These are phyloP conservation scores for Euphorbia celastroides DNA, from an alignment of 441 rosid species.

Conservation along the genomic window DNA sequence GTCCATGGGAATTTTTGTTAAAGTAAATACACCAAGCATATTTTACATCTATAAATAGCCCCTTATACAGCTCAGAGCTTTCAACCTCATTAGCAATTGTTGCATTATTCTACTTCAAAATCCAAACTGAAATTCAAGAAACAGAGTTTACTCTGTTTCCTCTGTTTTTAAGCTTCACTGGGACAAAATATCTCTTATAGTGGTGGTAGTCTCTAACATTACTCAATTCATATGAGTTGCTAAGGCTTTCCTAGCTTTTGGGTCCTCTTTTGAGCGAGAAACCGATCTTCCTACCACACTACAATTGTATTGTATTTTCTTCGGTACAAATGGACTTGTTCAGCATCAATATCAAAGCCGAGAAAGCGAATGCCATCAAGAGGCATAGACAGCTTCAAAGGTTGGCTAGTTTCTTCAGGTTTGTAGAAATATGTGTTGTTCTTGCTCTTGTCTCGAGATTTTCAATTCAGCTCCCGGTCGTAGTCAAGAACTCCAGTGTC, in stretches of 20 bases:
- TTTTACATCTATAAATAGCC: slow-evolving; percentile 27
- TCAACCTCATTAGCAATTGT: not conserved
- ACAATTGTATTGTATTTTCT: not conserved
- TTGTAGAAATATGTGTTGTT: slow-evolving; percentile 48
- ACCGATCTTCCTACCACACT: not conserved
- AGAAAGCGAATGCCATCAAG: slow-evolving; percentile 49
- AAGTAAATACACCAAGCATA: not conserved
- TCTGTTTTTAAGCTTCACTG: slow-evolving; percentile 16
- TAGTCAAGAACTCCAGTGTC: slow-evolving; percentile 52
- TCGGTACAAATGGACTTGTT: slow-evolving; percentile 47
- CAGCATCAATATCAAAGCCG: slow-evolving; percentile 33
- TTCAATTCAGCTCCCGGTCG: slow-evolving; percentile 38
- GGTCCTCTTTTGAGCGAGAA: slow-evolving; percentile 36
- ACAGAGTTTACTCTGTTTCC: slow-evolving; percentile 10
- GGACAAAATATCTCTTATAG: slow-evolving; percentile 12
- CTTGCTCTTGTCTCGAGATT: slow-evolving; percentile 54
- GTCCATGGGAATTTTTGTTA: no score
- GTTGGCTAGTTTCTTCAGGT: slow-evolving; percentile 49
- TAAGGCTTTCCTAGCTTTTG: slow-evolving; percentile 20
- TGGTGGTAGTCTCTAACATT: slow-evolving; percentile 21
- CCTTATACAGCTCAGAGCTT: not conserved
- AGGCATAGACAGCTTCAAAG: slow-evolving; percentile 36
- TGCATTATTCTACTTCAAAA: no score
- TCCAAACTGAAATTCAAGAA: no score
- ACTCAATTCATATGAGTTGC: slow-evolving; percentile 28